A percentile compares a stretch with the other conserved stretches of the same genome.
phyloP scores from a whole-genome alignment of 1,284 basidiomycete genomes.

The Sanghuangporus baumii region DNA sequence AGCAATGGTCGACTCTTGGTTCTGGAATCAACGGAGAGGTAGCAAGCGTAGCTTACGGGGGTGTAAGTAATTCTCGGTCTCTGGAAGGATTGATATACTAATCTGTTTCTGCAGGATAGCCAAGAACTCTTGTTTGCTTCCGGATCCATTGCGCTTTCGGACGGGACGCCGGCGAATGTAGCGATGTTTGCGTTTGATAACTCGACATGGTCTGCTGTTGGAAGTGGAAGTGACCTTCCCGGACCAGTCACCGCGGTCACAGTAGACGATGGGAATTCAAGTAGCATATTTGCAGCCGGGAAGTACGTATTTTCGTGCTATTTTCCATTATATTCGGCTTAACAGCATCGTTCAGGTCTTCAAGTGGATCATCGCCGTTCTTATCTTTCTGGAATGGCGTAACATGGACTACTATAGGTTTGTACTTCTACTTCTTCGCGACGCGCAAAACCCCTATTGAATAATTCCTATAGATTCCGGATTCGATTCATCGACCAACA shows the following conservation, averaged over 20 bases:
- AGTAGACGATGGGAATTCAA: slow-evolving; percentile 75
- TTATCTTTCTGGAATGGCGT: slow-evolving; percentile 79
- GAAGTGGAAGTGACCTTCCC: slow-evolving; percentile 59
- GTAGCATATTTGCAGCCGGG: slow-evolving; percentile 89
- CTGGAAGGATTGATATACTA: slow-evolving; percentile 11
- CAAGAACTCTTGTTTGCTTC: slow-evolving; percentile 62
- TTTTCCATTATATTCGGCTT: slow-evolving; percentile 3
- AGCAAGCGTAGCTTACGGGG: slow-evolving; percentile 73
- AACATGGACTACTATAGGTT: slow-evolving; percentile 66
- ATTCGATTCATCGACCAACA: slow-evolving; percentile 48
- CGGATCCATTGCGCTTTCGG: slow-evolving; percentile 68
- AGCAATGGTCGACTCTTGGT: slow-evolving; percentile 82
- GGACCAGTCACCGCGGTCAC: slow-evolving; percentile 89
- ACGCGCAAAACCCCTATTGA: slow-evolving; percentile 3
- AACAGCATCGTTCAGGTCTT: slow-evolving; percentile 34
- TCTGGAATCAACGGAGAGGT: slow-evolving; percentile 81
- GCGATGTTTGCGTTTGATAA: slow-evolving; percentile 68
- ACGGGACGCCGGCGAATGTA: slow-evolving; percentile 58
- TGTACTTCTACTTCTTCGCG: slow-evolving; percentile 19
- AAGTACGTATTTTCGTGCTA: slow-evolving; percentile 35
- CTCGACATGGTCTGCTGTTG: slow-evolving; percentile 71
- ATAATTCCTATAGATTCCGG: slow-evolving; percentile 40
- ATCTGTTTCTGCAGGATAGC: slow-evolving; percentile 38
- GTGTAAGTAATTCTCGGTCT: slow-evolving; percentile 43
- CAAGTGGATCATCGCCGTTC: slow-evolving; percentile 60